phyloP scores from a whole-genome alignment of 148 eudicot genomes.

The Tetragonia tetragonoides region DNA sequence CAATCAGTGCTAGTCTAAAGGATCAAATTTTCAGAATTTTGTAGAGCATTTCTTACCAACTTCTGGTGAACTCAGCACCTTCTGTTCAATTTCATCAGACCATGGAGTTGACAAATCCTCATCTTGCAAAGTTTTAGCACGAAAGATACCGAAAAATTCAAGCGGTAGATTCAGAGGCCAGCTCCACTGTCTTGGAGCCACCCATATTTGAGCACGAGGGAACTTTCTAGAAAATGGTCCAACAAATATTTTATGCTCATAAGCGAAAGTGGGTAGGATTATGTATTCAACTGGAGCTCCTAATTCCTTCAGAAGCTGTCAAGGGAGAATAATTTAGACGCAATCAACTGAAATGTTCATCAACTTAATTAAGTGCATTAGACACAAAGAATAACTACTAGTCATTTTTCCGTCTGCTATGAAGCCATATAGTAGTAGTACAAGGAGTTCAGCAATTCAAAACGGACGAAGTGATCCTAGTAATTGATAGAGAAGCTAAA shows the following conservation, averaged over 20 bases:
- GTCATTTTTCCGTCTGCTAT: not conserved
- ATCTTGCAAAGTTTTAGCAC: conserved; percentile 76
- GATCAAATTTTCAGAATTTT: not conserved
- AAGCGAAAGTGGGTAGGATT: conserved; percentile 91
- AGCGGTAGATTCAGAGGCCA: conserved; percentile 98
- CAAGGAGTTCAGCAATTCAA: not conserved
- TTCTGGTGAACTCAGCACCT: conserved; percentile 96
- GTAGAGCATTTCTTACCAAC: conserved; percentile 56
- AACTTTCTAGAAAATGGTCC: conserved; percentile 98
- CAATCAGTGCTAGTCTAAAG: not conserved
- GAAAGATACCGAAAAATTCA: conserved; percentile 90
- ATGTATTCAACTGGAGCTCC: conserved; percentile 93
- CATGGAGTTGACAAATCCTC: conserved; percentile 84
- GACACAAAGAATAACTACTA: not conserved
- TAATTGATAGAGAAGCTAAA: too few relatives aligned
- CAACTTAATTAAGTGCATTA: not conserved
- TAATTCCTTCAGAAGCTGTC: conserved; percentile 88
- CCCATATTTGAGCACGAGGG: conserved; percentile 91
- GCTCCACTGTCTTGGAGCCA: conserved; percentile 99
- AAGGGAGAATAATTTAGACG: conserved; percentile 5
- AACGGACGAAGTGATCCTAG: too few relatives aligned
- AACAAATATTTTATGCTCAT: conserved; percentile 96
- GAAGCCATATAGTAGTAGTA: not conserved
- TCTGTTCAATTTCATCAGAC: conserved; percentile 94
- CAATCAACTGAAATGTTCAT: conserved; percentile 1